Evolutionary conservation across 768 basidiomycete genomes (phyloP), one percentile per base, ranked within the genome.

Genomic region (Boletus sp.): DNA sequence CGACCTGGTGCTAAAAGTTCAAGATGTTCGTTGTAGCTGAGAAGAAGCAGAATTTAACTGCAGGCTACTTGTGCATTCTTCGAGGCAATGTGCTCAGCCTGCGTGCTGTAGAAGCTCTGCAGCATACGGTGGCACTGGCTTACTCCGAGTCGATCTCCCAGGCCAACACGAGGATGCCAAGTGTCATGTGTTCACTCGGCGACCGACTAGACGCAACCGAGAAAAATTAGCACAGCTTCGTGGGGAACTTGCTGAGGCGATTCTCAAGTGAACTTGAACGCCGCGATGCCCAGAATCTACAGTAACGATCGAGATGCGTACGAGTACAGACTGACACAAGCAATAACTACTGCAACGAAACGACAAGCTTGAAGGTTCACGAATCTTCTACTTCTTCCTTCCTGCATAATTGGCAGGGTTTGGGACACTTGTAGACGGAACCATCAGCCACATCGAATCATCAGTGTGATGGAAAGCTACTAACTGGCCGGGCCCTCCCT

Each of bases 141-240:
- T 24, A 24, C 33, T 11, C n/a, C n/a, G n/a, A n/a, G n/a, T n/a
- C 33, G 33, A 11, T 33, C 33, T 33, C 11, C 33, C 33, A 7
- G 33, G 33, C 33, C 37, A 29, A 37, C n/a, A 30, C 30, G 18
- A 17, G n/a, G 20, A 24, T 24, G n/a, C n/a, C n/a, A n/a, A n/a
- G n/a, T n/a, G 24, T 24, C 24, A 24, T 24, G 24, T 24, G 24
- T 24, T 20, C 7, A 10, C 40, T 8, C 7, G 17, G n/a, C n/a
- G n/a, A n/a, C 5, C n/a, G 8, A 41, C 8, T 39, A 3, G 24
- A 24, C 24, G 33, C 33, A 33, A 33, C 8, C 8, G 9, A 33
- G 33, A 7, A 33, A 33, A 33, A 50, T 36, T 49, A 30, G 29
- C 51, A 60, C 48, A 50, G 50, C 59, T 47, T 50, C 37, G 42